These are phyloP conservation scores for Tricholoma terreum DNA, from an alignment of 768 basidiomycete genomes.

Conservation along the genomic window DNA sequence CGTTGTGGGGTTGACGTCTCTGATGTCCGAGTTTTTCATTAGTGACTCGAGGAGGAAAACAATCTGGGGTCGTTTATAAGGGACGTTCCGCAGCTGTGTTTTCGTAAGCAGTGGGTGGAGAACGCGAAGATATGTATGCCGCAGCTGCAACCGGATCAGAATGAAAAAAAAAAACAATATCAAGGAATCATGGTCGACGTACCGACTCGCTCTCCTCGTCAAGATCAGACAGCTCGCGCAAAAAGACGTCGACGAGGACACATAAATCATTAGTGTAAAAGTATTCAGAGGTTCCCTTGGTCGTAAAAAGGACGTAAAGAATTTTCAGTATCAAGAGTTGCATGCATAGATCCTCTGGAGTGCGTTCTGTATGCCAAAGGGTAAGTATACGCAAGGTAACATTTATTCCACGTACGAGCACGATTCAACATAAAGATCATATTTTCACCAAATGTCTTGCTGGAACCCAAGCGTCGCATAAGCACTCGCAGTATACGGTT, in stretches of 20 bases:
- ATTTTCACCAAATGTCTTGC: slow-evolving; percentile 96
- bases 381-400: background rate
- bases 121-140: slow-evolving; percentile 96
- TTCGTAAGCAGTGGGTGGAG: slow-evolving; percentile 92
- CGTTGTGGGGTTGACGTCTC: slow-evolving; percentile 84
- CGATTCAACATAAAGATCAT: slow-evolving; percentile 99
- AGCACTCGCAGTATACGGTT: slow-evolving; percentile 85
- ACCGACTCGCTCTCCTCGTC: slow-evolving; percentile 95
- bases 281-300: slow-evolving; percentile 88
- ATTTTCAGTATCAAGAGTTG: slow-evolving; percentile 92
- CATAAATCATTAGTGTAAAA: slow-evolving; percentile 98
- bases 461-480: slow-evolving; percentile 79
- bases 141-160: slow-evolving; percentile 47
- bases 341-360: slow-evolving; percentile 91
- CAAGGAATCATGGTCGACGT: slow-evolving; percentile 26
- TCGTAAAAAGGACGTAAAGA: slow-evolving; percentile 92
- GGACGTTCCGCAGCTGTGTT: slow-evolving; percentile 80
- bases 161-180: background rate
- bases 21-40: slow-evolving; percentile 67
- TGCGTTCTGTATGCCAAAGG: slow-evolving; percentile 53
- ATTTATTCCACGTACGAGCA: slow-evolving; percentile 57
- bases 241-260: slow-evolving; percentile 95
- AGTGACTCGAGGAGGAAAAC: slow-evolving; percentile 79
- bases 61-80: slow-evolving; percentile 92
- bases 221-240: slow-evolving; percentile 89